Evolutionary conservation across 257 asterid genomes (phyloP).

Genomic region (Lithospermum erythrorhizon): DNA sequence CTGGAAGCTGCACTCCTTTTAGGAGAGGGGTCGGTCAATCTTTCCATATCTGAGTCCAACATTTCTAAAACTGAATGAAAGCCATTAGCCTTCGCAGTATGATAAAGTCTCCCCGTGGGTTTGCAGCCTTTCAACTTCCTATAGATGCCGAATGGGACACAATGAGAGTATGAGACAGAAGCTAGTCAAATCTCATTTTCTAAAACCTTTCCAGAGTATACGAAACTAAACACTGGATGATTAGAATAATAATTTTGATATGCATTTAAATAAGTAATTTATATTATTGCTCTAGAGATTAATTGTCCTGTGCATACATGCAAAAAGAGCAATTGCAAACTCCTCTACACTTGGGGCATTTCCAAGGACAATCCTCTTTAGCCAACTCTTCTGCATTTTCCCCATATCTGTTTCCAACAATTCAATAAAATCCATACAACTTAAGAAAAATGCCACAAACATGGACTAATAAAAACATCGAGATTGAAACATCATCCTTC

Average conservation of each 20-base stretch:
- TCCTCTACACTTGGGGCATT: slow-evolving; percentile 21
- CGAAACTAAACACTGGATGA: too few relatives aligned
- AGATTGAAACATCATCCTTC: not conserved
- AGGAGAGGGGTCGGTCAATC: not conserved
- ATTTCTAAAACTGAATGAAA: not conserved
- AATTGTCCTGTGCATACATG: not conserved
- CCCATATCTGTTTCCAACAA: slow-evolving; percentile 6
- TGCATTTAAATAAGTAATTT: too few relatives aligned
- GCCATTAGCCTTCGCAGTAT: not conserved
- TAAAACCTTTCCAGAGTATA: not conserved
- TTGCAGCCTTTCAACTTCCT: not conserved
- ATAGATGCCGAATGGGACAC: not conserved
- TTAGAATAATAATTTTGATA: too few relatives aligned
- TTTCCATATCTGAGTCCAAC: not conserved
- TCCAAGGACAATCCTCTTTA: slow-evolving; percentile 8
- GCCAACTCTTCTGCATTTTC: slow-evolving; percentile 13
- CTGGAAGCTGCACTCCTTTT: not conserved
- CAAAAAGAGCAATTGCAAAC: slow-evolving; percentile 16
- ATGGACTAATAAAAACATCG: not conserved
- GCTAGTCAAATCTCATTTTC: not conserved
- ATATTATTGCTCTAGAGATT: not conserved
- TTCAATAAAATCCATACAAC: not conserved
- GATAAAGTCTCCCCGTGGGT: not conserved
- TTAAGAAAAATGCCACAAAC: not conserved
- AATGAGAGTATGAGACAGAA: not conserved